Base-by-base conservation (phyloP, 2,329 filamentous ascomycete species). In the Akanthomyces uredinophilus region DNA sequence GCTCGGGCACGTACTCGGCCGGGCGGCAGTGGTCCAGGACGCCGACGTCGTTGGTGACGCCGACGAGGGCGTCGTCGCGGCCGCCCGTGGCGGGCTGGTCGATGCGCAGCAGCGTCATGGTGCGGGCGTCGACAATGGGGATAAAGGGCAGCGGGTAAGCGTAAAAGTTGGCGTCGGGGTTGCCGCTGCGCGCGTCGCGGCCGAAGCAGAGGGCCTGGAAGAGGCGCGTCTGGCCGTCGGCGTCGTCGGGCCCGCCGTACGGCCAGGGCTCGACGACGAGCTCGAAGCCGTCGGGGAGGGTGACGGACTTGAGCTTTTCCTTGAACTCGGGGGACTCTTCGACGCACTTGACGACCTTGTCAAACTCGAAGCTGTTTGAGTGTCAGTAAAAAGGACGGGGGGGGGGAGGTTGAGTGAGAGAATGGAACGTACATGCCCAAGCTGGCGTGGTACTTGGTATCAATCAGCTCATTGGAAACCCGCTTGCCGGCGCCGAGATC, bases 151-250 rank as follows among this genome's bases (percentile, higher is more conserved):
- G 71, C 0, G 83, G 83, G 54, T 82, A 85, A 1, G 81, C 80
- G 65, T 85, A 85, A 60, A 80, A 80, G 65, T 85, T 85, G 13
- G 81, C 77, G 63, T 85, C 82, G 0, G 71, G 70, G 37, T 83
- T 75, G 29, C 71, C 70, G 35, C 64, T 71, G 18, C 67, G 62
- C 0, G 68, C 68, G 54, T 75, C 70, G 3, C 67, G 67, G 0
- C 69, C 73, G 39, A 75, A 75, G 49, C 73, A 67, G 0, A 75
- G 66, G 10, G 67, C 72, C 52, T 75, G 73, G 64, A 75, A 75
- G 20, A 67, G 68, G 4, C 73, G 71, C 0, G 50, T 66, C 22
- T 69, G 63, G n/a, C 69, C 73, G 49, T 74, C 73, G 11, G 55
- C 62, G 0, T 67, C 43, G 20, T 76, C 70, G 8, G 69, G 67